These are phyloP conservation scores for Gossypium trilobum DNA, from an alignment of 441 rosid species.

Conservation along the genomic window DNA sequence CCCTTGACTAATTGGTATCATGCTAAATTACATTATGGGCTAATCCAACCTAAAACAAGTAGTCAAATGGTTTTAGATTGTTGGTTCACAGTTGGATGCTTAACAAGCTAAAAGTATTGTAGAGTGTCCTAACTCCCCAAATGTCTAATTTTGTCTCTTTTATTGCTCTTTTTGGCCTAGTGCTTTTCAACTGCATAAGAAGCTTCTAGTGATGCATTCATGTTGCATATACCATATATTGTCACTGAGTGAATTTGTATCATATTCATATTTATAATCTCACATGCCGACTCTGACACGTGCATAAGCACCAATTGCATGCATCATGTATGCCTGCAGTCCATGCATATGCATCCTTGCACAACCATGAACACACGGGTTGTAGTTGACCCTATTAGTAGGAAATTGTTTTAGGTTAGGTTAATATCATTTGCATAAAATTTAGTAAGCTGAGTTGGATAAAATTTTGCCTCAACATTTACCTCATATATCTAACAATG, in stretches of 20 bases:
- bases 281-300: neutral
- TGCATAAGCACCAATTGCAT: neutral
- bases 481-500: neutral
- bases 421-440: neutral
- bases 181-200: neutral
- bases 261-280: neutral
- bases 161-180: neutral
- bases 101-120: neutral
- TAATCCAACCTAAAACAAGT: neutral
- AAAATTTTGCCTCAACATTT: neutral
- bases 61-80: neutral
- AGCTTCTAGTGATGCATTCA: neutral
- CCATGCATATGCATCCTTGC: neutral
- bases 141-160: neutral
- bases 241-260: neutral
- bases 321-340: neutral
- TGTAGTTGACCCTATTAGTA: neutral
- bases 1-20: neutral
- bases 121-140: neutral
- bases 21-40: neutral
- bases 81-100: conserved; percentile 5
- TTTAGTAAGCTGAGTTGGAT: conserved; percentile 4
- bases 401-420: neutral
- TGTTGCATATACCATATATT: neutral
- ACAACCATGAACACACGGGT: neutral